Base-by-base conservation (phyloP, 805 yeast species). In the Candida saitoana region DNA sequence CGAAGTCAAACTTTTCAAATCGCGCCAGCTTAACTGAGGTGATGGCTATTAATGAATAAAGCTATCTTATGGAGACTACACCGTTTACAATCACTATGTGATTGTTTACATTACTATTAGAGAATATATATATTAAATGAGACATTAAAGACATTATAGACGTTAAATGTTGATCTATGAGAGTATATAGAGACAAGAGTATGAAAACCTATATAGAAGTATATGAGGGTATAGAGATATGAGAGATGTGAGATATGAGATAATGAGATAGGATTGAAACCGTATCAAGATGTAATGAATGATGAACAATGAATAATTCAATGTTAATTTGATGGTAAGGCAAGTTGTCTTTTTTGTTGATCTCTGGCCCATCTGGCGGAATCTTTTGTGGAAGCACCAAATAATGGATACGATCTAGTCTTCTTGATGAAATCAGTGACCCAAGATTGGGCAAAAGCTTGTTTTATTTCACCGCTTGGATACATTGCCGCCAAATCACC, bases 331-430 rank as follows among this genome's bases (percentile, higher is more conserved):
- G 27, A 18, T 18, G 12, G 35, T 34, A 25, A 36, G 33, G 40
- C 22, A 33, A 51, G 25, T 47, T 67, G 72, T 45, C 69, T 67
- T 63, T 77, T 78, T 59, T 79, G 87, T 65, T 83, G 96, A 55
- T 86, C 96, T 52, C 93, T 79, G 12, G 99, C 97, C 98, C 98
- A 93, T 66, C 90, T 79, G 6, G 97, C 97, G n/a, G 96, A 87
- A 56, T 85, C 93, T 59, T 79, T 80, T 9, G 97, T 88, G 42
- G 74, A 67, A 52, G 77, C 79, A 27, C 79, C 70, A 57, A 81
- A 86, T 24, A 71, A 52, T 47, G 76, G 72, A 57, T 82, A 82
- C 41, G 77, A 56, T 62, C 93, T 79, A 17, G 90, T 82, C 57
- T 73, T 78, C 60, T 80, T 82, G 58, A 93, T 83, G 57, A 87